phyloP scores from a whole-genome alignment of 306 rosid genomes.

The Mucuna pruriens region DNA sequence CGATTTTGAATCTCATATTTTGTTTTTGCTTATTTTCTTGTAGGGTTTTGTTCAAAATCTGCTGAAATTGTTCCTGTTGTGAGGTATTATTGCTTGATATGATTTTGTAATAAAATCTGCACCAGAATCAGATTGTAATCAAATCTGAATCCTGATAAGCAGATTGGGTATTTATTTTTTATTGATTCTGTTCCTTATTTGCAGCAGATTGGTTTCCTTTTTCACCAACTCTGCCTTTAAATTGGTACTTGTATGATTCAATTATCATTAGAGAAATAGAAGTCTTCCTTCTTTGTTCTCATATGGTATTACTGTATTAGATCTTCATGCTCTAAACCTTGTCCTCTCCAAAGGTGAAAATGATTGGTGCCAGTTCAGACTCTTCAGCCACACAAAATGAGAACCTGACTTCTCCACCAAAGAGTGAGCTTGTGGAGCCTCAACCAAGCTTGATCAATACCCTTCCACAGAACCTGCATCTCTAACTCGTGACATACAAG shows the following conservation, averaged over 20 bases:
- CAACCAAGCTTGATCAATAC: not conserved
- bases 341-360: not conserved
- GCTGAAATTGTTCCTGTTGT: not conserved
- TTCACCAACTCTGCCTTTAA: not conserved
- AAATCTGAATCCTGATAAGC: not conserved
- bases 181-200: not conserved
- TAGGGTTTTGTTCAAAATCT: not conserved
- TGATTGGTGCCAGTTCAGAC: not conserved
- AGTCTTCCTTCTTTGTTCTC: not conserved
- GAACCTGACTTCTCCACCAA: not conserved
- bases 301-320: not conserved
- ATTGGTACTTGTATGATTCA: not conserved
- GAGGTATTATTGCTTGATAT: not conserved
- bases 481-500: not conserved
- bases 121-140: not conserved
- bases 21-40: not conserved
- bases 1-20: slow-evolving; percentile 7
- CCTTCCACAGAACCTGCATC: not conserved
- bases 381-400: not conserved
- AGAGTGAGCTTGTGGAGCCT: not conserved
- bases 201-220: not conserved
- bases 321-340: not conserved
- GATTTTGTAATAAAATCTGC: not conserved
- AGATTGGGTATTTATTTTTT: not conserved
- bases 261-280: not conserved